Base-by-base conservation (phyloP, 768 basidiomycete genomes). In the Pleurotus pulmonarius region DNA sequence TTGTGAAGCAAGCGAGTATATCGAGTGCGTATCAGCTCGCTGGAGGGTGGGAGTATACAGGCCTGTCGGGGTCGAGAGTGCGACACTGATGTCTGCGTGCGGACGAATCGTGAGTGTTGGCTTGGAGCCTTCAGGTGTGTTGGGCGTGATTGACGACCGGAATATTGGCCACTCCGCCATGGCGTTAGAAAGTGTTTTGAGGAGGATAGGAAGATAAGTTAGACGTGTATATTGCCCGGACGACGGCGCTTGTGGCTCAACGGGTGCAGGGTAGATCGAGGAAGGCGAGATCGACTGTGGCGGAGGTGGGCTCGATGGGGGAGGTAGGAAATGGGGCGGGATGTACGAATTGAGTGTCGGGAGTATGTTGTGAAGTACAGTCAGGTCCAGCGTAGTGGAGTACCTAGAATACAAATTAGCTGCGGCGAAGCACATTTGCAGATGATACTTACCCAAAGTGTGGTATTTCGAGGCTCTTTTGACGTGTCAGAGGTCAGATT, bases 91-190 rank as follows among this genome's bases (percentile, higher is more conserved):
- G 70, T 93, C 91, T 3, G 90, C 80, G 52, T 79, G 77, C 12
- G 86, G 85, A 18, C 92, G 89, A 56, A 94, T 66, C 2, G 85
- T 88, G 6, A 92, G 73, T 0, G 83, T 83, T 0, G 89, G 89
- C 67, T 86, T 92, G 4, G 68, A 44, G 2, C 64, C 49, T 20
- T 64, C 57, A 7, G 64, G 25, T 44, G 61, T 29, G 20, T 64
- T 38, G 0, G 79, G 78, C 0, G 86, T 83, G 63, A 93, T 85
- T 29, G 88, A 87, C 16, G 88, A 79, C 13, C 89, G 81, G 76
- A 95, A 83, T 47, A 94, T 72, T 0, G 93, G 91, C 90, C 92
- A 92, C 65, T 90, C 85, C 58, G 79, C 71, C 89, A 94, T 90
- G 3, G 90, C 79, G 62, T 78, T 83, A 0, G 88, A 82, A 49